phyloP scores from a whole-genome alignment of 345 rosid genomes.

The Salix arbutifolia region DNA sequence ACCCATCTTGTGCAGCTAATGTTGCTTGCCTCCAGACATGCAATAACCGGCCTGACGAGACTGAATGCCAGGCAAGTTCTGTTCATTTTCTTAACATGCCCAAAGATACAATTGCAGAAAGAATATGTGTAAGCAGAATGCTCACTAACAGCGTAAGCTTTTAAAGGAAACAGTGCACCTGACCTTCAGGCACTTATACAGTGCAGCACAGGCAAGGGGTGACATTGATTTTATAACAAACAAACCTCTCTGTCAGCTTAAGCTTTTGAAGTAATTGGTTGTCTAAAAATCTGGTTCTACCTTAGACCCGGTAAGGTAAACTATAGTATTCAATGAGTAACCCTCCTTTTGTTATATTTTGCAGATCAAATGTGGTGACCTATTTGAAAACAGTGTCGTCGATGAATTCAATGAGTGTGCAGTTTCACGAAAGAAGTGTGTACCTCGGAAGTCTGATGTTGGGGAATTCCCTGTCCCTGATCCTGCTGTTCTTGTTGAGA shows the following conservation, averaged over 20 bases:
- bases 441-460: slow-evolving; percentile 76
- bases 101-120: not conserved
- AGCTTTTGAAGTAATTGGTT: not conserved
- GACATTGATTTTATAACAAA: not conserved
- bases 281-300: not conserved
- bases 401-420: slow-evolving; percentile 95
- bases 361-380: slow-evolving; percentile 95
- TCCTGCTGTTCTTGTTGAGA: slow-evolving; percentile 66
- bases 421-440: slow-evolving; percentile 87
- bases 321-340: slow-evolving; percentile 3
- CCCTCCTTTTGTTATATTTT: not conserved
- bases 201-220: not conserved
- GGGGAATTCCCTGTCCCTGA: slow-evolving; percentile 86
- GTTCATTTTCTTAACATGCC: not conserved
- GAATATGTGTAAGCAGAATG: not conserved
- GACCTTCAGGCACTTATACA: not conserved
- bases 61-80: slow-evolving; percentile 83
- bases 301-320: not conserved
- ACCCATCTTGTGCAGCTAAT: slow-evolving; percentile 91
- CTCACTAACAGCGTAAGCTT: not conserved
- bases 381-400: slow-evolving; percentile 75
- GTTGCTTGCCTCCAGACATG: slow-evolving; percentile 95
- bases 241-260: not conserved
- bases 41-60: slow-evolving; percentile 90
- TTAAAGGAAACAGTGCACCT: not conserved